phyloP scores from a whole-genome alignment of 257 asterid species.

The Primulina eburnea region DNA sequence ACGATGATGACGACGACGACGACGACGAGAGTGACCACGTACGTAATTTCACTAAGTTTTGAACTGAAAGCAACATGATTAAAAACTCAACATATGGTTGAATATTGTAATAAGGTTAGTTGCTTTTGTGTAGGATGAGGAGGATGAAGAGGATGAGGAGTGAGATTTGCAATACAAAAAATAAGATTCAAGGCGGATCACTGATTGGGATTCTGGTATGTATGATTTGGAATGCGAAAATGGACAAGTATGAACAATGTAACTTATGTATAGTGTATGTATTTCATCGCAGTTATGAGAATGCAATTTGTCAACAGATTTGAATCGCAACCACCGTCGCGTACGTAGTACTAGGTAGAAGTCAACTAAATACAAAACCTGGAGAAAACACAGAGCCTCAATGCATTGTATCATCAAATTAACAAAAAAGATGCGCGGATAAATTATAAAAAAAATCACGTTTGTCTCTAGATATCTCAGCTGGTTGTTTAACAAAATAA shows the following conservation, averaged over 20 bases:
- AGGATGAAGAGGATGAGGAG: slow-evolving; percentile 26
- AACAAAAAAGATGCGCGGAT: background rate
- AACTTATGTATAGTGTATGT: slow-evolving; percentile 31
- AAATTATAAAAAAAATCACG: background rate
- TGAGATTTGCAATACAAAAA: slow-evolving; percentile 25
- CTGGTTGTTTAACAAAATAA: background rate
- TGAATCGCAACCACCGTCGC: background rate
- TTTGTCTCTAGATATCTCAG: background rate
- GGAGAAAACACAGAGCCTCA: background rate
- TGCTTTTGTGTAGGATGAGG: slow-evolving; percentile 33
- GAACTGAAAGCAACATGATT: background rate
- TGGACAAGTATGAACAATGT: slow-evolving; percentile 19
- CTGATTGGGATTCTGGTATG: slow-evolving; percentile 27
- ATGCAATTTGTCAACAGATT: background rate
- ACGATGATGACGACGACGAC: slow-evolving; percentile 51
- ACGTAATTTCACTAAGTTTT: background rate
- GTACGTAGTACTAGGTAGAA: background rate
- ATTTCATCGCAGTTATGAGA: background rate
- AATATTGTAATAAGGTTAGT: background rate
- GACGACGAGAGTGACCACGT: slow-evolving; percentile 74
- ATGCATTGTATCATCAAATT: no score
- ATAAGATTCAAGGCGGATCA: slow-evolving; percentile 3
- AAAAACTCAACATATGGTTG: no score
- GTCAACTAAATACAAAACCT: background rate
- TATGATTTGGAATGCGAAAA: slow-evolving; percentile 36